phyloP scores from a whole-genome alignment of 2,329 filamentous ascomycete species.

The Dothideomycetes sp. region DNA sequence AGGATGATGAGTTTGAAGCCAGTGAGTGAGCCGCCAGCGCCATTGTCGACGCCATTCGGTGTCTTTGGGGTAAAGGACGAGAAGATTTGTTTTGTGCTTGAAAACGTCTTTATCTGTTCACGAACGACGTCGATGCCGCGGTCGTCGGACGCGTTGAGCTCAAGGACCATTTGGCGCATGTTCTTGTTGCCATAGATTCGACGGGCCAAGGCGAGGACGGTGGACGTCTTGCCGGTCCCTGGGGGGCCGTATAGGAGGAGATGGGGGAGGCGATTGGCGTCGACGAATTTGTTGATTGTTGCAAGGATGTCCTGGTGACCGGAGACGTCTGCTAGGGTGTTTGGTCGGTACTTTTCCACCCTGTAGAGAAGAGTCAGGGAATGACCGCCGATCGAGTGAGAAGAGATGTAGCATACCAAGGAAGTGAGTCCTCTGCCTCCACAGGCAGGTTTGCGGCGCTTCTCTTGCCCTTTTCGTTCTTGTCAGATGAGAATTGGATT shows the following conservation, averaged over 20 bases:
- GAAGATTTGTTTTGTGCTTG: conserved; percentile 96
- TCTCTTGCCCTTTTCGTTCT: conserved; percentile 70
- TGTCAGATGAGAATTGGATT: conserved; percentile 61
- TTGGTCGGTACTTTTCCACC: conserved; percentile 95
- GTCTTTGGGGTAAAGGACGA: conserved; percentile 40
- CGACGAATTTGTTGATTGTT: conserved; percentile 96
- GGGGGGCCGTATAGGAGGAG: conserved; percentile 93
- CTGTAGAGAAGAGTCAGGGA: conserved; percentile 30
- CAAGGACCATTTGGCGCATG: conserved; percentile 95
- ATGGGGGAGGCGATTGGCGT: conserved; percentile 86
- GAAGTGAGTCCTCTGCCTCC: conserved; percentile 84
- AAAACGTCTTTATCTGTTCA: conserved; percentile 99
- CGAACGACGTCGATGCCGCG: conserved; percentile 95
- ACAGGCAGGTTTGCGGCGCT: conserved; percentile 87
- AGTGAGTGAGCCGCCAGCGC: conserved; percentile 44
- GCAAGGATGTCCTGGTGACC: conserved; percentile 95
- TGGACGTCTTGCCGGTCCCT: conserved; percentile 95
- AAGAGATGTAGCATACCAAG: conserved; percentile 52
- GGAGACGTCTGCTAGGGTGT: conserved; percentile 80
- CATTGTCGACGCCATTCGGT: conserved; percentile 28
- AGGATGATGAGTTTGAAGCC: conserved; percentile 93
- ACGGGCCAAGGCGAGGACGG: conserved; percentile 82
- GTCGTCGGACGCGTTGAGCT: conserved; percentile 95
- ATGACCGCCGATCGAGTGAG: not conserved
- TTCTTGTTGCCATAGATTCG: conserved; percentile 87